A percentile compares a stretch with the other conserved stretches of the same genome.
Conservation (phyloP, 306 rosid species). For the Vigna trinervia region DNA sequence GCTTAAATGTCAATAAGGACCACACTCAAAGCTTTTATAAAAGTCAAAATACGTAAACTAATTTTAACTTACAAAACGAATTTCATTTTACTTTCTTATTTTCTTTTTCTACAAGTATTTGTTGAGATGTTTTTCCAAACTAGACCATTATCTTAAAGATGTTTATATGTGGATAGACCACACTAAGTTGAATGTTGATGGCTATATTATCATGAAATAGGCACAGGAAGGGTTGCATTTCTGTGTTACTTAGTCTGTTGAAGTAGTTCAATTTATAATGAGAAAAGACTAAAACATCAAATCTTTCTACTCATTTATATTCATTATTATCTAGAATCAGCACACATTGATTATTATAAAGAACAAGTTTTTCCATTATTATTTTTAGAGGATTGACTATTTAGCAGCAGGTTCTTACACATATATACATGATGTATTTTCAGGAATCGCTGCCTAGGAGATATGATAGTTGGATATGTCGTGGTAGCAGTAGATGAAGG, state of each 20-base stretch:
- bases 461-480: slow-evolving; percentile 62
- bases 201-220: slow-evolving; percentile 27
- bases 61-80: neutral
- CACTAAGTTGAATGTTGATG: slow-evolving; percentile 23
- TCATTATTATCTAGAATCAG: neutral
- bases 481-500: slow-evolving; percentile 69
- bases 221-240: slow-evolving; percentile 6
- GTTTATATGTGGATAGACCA: slow-evolving; percentile 17
- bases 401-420: slow-evolving; percentile 11
- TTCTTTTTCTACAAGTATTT: neutral
- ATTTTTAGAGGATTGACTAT: slow-evolving; percentile 2
- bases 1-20: slow-evolving; percentile 14
- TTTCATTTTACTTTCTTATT: neutral
- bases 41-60: neutral
- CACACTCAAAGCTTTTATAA: neutral
- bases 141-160: slow-evolving; percentile 10
- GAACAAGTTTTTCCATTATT: slow-evolving; percentile 12
- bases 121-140: neutral
- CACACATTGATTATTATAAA: slow-evolving; percentile 8
- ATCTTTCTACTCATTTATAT: slow-evolving; percentile 10
- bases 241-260: neutral
- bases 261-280: slow-evolving; percentile 25
- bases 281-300: slow-evolving; percentile 16
- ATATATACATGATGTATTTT: slow-evolving; percentile 27
- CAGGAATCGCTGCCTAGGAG: slow-evolving; percentile 96